Base-by-base conservation (phyloP, 495 filamentous ascomycete species). In the Xylaria grammica region DNA sequence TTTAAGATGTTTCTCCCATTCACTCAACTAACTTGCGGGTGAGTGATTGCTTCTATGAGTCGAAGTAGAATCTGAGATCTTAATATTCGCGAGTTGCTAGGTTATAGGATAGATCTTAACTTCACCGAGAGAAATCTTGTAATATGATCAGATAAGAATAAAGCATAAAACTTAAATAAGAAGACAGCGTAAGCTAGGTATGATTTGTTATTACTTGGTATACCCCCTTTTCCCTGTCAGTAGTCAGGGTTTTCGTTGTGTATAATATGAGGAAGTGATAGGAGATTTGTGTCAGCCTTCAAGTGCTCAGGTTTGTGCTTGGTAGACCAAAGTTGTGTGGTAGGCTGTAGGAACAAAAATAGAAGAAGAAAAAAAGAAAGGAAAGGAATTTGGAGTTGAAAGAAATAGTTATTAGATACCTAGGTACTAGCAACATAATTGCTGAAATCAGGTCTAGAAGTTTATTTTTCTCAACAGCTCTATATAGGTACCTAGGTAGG, bases 21-120 rank as follows among this genome's bases (percentile, higher is more conserved):
- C 7, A 7, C 1, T n/a, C n/a, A n/a, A n/a, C n/a, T n/a, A n/a
- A n/a, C n/a, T n/a, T n/a, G n/a, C n/a, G n/a, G n/a, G n/a, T n/a
- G n/a, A n/a, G n/a, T n/a, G 36, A 34, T 15, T 48, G 27, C 55
- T 48, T 46, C 46, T 42, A 7, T 34, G 6, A n/a, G n/a, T 6
- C 17, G 27, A 10, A 4, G 22, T 38, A 72, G 95, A 96, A 73
- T 95, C 94, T 71, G 89, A 84, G 53, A 91, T 94, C 85, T 81
- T 78, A 95, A 95, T 71, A 95, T 95, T 68, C 87, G 91, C 73
- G 92, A 94, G 75, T 80, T 96, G 60, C 79, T 95, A 44, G 92
- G 92, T 7, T 92, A 95, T 78, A 91, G 92, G 75, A 89, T 94
- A 49, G 89, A 95, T 74, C 78, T 95, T 63, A 85, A 87, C 72